These are phyloP conservation scores for Strigomonas galati DNA, from an alignment of 208 protist species.

Conservation along the genomic window DNA sequence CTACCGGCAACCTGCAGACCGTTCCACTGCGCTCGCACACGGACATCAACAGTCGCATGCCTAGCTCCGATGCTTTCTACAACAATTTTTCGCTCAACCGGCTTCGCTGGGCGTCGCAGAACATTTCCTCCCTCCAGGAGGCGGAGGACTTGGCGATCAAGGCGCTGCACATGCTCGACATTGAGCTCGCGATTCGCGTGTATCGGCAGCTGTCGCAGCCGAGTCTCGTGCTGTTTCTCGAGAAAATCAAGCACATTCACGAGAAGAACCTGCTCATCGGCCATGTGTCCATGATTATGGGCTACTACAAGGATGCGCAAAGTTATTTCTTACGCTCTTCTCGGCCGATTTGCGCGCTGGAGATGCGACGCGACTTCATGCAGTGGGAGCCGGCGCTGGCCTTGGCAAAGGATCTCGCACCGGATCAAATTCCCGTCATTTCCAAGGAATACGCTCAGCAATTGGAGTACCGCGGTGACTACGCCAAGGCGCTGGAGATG, in stretches of 20 bases:
- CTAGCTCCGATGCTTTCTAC: constrained; percentile 78
- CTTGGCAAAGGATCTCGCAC: constrained; percentile 91
- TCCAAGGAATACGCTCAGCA: constrained; percentile 94
- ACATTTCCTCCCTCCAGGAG: constrained; percentile 79
- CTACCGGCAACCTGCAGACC: constrained; percentile 58
- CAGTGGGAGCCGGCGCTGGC: constrained; percentile 95
- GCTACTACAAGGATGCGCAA: constrained; percentile 93
- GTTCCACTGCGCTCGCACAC: constrained; percentile 82
- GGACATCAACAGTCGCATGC: constrained; percentile 36
- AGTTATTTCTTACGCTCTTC: constrained; percentile 91
- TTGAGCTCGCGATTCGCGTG: constrained; percentile 90
- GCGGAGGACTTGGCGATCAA: constrained; percentile 83
- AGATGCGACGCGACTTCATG: constrained; percentile 97
- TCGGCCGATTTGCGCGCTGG: constrained; percentile 90
- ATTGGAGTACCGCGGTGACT: constrained; percentile 95
- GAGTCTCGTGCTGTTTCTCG: constrained; percentile 91
- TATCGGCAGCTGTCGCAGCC: constrained; percentile 92
- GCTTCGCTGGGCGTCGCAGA: constrained; percentile 86
- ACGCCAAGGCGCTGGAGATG: constrained; percentile 87
- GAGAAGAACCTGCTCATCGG: constrained; percentile 94
- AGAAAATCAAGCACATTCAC: constrained; percentile 90
- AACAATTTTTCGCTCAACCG: constrained; percentile 92
- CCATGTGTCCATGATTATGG: constrained; percentile 93
- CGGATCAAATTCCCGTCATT: constrained; percentile 86
- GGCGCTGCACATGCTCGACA: constrained; percentile 92